Percentiles rank a stretch among this genome's conserved stretches.
phyloP scores from a whole-genome alignment of 805 yeast genomes.

The Kuraishia ogatae region DNA sequence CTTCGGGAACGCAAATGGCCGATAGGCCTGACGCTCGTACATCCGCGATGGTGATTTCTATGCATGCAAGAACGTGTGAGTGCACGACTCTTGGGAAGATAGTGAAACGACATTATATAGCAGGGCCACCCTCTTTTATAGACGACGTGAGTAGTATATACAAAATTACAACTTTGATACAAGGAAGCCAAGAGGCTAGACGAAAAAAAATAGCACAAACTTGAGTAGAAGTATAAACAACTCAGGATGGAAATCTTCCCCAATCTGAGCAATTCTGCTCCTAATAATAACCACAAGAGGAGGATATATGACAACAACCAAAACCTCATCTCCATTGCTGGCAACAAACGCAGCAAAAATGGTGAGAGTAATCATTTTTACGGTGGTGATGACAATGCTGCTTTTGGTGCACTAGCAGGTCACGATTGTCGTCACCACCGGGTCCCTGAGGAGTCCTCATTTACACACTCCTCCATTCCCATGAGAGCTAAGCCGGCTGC shows the following conservation, averaged over 20 bases:
- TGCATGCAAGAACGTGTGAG: neutral
- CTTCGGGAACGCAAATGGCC: neutral
- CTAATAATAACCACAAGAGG: neutral
- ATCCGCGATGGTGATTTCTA: neutral
- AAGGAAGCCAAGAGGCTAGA: neutral
- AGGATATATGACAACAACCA: neutral
- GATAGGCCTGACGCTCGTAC: neutral
- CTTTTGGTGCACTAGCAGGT: neutral
- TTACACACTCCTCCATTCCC: neutral
- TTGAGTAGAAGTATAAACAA: neutral
- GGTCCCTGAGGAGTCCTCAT: neutral
- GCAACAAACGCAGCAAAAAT: neutral
- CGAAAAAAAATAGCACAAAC: neutral
- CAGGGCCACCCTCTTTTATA: neutral
- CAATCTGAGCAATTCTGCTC: neutral
- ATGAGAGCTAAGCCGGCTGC: neutral
- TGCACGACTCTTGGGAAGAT: neutral
- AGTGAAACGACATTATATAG: neutral
- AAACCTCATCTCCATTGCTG: neutral
- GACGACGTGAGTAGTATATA: neutral
- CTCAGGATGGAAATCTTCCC: constrained; percentile 1
- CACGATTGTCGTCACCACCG: neutral
- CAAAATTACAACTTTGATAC: neutral
- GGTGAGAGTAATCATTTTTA: neutral
- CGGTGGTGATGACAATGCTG: neutral